Base-by-base conservation (phyloP, 495 filamentous ascomycete species). In the Penicillium soppii region DNA sequence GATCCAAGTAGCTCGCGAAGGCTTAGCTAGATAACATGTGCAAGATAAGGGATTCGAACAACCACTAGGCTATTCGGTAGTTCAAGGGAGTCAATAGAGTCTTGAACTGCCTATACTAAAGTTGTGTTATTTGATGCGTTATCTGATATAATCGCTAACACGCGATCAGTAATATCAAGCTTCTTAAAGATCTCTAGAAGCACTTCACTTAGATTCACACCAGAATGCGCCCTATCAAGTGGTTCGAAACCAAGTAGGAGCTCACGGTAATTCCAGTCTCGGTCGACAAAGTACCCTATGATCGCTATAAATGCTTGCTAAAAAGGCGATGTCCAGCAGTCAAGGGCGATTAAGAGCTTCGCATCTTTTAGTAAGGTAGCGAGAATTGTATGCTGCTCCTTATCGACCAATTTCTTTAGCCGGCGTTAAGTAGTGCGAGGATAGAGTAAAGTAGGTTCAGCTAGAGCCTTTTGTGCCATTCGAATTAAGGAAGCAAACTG, bases 41-140 rank as follows among this genome's bases (percentile, higher is more conserved):
- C 49, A 43, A 62, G 19, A 32, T 29, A 58, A 10, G 46, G 47
- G n/a, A 57, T 40, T 16, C 15, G 29, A 12, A 47, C 7, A 43
- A 56, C 32, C 4, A 9, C 17, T 3, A n/a, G 6, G 9, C 32
- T 9, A 29, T 53, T 47, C 3, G 7, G 33, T 8, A 43, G 37
- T 8, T 25, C 7, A 17, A 53, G 41, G 9, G 37, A 20, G 15
- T 57, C 0, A n/a, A 54, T 19, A n/a, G 35, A 22, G 1, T 48
- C 46, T 17, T 58, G n/a, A 15, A 59, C 25, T 45, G 17, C 47
- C 3, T 23, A 6, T 13, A 54, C 20, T 4, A 65, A 21, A 12
- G 46, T 65, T 3, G 23, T 42, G 15, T 65, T 62, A 38, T 65
- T 65, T 15, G 32, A 59, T 38, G 29, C 27, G 45, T 64, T 64